phyloP scores from a whole-genome alignment of 2,329 filamentous ascomycete species.

The Hypoxylon sp. region DNA sequence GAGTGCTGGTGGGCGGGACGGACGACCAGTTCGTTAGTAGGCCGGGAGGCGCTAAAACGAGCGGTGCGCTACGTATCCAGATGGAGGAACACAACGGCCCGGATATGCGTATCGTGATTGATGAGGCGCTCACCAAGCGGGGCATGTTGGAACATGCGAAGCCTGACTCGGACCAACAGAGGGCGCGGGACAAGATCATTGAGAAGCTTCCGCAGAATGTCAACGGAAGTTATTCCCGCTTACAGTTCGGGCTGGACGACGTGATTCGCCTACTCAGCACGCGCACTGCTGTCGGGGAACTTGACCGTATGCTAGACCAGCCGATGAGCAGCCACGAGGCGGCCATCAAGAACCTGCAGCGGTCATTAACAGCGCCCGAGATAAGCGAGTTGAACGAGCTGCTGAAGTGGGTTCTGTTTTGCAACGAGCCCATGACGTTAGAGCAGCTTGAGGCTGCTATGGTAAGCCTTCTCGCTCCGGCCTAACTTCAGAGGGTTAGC shows the following conservation, averaged over 20 bases:
- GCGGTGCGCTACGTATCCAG: slow-evolving; percentile 28
- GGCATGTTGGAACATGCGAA: slow-evolving; percentile 42
- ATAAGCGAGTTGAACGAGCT: slow-evolving; percentile 50
- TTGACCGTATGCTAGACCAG: slow-evolving; percentile 44
- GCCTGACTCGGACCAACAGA: slow-evolving; percentile 42
- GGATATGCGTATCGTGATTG: slow-evolving; percentile 47
- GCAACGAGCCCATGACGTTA: slow-evolving; percentile 30
- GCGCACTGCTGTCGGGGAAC: slow-evolving; percentile 38
- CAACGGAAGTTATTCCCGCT: slow-evolving; percentile 42
- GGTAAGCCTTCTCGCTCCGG: slow-evolving; percentile 38
- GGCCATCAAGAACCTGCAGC: slow-evolving; percentile 48
- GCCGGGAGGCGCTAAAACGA: not conserved
- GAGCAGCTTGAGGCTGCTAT: slow-evolving; percentile 48
- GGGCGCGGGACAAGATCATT: slow-evolving; percentile 42
- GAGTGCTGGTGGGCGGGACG: slow-evolving; percentile 44
- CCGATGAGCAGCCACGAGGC: slow-evolving; percentile 45
- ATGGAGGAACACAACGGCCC: slow-evolving; percentile 43
- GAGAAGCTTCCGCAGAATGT: slow-evolving; percentile 42
- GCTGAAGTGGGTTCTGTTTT: slow-evolving; percentile 49
- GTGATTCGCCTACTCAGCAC: slow-evolving; percentile 43
- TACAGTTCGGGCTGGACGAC: slow-evolving; percentile 44
- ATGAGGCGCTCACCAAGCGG: slow-evolving; percentile 39
- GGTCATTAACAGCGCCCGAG: slow-evolving; percentile 44
- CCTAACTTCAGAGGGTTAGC: slow-evolving; percentile 7
- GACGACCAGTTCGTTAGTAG: slow-evolving; percentile 26